phyloP scores from a whole-genome alignment of 306 rosid species.

The Gastrolobium villosum region DNA sequence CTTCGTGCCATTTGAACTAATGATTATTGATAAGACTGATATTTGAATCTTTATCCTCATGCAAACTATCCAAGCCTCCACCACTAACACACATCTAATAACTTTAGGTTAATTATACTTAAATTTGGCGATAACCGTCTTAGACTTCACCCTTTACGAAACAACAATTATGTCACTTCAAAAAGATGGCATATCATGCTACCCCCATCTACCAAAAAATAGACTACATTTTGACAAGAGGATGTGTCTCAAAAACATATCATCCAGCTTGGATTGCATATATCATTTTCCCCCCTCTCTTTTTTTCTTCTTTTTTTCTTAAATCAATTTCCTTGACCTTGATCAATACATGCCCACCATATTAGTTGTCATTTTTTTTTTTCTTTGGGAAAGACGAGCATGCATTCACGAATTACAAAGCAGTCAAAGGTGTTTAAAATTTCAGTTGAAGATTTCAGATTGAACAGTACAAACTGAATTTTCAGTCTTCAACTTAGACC shows the following conservation, averaged over 20 bases:
- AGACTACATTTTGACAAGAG: conserved; percentile 8
- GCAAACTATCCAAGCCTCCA: too few relatives aligned
- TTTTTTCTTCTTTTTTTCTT: neutral
- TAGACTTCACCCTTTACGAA: neutral
- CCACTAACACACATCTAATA: too few relatives aligned
- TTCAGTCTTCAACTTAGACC: neutral
- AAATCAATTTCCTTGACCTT: conserved; percentile 10
- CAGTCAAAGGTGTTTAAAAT: neutral
- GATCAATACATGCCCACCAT: conserved; percentile 30
- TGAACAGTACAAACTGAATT: neutral
- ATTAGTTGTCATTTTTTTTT: neutral
- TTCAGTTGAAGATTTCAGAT: neutral
- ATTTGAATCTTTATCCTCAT: too few relatives aligned
- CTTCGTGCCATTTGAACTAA: too few relatives aligned
- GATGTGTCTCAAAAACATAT: conserved; percentile 25
- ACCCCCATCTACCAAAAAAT: conserved; percentile 36
- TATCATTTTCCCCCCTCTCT: neutral
- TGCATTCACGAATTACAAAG: conserved; percentile 4
- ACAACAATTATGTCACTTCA: conserved; percentile 27
- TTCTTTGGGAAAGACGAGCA: neutral
- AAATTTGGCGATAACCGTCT: neutral
- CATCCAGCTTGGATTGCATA: conserved; percentile 32
- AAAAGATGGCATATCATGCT: conserved; percentile 24
- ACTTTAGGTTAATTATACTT: neutral
- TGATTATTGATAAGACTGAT: too few relatives aligned